Evolutionary conservation across 768 basidiomycete species (phyloP).

Genomic region (Hericium erinaceus): DNA sequence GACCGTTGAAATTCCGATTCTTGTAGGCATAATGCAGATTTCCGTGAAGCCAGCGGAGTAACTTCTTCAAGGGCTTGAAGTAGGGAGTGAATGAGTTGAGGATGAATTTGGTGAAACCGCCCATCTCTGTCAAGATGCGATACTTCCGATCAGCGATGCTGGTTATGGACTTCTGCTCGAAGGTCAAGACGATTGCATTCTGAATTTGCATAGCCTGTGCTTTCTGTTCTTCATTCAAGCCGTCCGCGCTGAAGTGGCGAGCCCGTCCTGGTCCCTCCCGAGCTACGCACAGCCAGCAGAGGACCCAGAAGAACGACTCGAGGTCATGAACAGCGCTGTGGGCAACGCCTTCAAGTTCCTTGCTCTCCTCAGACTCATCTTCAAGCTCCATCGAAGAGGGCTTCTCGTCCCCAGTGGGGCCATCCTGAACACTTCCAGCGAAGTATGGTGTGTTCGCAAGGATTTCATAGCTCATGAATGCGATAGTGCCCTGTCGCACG

Average conservation of each 20-base stretch:
- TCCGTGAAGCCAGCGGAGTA: neutral
- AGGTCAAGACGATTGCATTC: neutral
- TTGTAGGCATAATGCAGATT: neutral
- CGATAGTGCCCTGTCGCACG: neutral
- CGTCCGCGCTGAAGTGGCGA: neutral
- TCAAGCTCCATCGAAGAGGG: no score
- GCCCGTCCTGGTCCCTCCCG: neutral
- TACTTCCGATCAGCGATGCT: neutral
- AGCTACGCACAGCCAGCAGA: neutral
- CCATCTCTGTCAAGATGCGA: neutral
- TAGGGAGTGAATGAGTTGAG: neutral
- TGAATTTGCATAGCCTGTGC: neutral
- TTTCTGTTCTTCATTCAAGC: neutral
- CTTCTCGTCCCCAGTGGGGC: no score
- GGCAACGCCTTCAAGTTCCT: neutral
- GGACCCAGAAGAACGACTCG: neutral
- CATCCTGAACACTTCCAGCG: neutral
- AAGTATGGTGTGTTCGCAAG: neutral
- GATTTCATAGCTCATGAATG: neutral
- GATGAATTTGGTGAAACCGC: neutral
- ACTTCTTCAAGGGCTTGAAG: neutral
- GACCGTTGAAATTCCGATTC: neutral
- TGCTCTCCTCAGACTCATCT: no score
- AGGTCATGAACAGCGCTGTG: neutral
- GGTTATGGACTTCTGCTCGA: neutral